Base-by-base conservation (phyloP, 768 basidiomycete genomes). In the Xerocomus potaroensis region DNA sequence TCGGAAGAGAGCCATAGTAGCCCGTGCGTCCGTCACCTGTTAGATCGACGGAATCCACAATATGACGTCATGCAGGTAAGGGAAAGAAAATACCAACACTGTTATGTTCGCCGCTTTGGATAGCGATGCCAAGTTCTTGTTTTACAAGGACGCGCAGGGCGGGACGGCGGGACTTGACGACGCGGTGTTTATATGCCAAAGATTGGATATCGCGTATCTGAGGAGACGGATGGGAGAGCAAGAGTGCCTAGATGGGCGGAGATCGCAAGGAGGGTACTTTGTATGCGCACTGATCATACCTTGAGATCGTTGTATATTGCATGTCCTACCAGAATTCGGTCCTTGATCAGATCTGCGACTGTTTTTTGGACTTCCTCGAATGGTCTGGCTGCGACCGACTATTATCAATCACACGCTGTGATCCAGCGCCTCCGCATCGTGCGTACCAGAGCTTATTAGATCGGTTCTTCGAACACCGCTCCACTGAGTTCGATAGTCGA, bases 1-100 rank as follows among this genome's bases (percentile, higher is more conserved):
- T 7, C 92, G 77, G 64, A 87, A 97, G 31, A 97, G 72, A 0
- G 91, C 94, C 91, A 99, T 96, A 0, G 93, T 89, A 0, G 94
- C 95, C 42, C 94, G 78, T 1, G 94, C 92, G 62, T 98, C 94
- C 15, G 80, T 88, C 5, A 97, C 83, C 94, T 96, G 43, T 36
- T 41, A 21, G 31, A 15, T 21, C 34, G 12, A 43, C 21, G 19
- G 51, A 21, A 33, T 2, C n/a, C n/a, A n/a, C n/a, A n/a, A 31
- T 27, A 24, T 31, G 35, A 49, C 8, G n/a, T 23, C 9, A 37
- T 2, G 26, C 9, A 34, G 2, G 15, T 1, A 19, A 11, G 19
- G 11, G 37, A 21, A 29, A 15, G 6, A 8, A 16, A 15, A 34
- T 31, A 11, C 87, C 45, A 62, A 94, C 94, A 66, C 91, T 93